phyloP scores from a whole-genome alignment of 176 grass and related monocot genomes.

The Raddia distichophylla region DNA sequence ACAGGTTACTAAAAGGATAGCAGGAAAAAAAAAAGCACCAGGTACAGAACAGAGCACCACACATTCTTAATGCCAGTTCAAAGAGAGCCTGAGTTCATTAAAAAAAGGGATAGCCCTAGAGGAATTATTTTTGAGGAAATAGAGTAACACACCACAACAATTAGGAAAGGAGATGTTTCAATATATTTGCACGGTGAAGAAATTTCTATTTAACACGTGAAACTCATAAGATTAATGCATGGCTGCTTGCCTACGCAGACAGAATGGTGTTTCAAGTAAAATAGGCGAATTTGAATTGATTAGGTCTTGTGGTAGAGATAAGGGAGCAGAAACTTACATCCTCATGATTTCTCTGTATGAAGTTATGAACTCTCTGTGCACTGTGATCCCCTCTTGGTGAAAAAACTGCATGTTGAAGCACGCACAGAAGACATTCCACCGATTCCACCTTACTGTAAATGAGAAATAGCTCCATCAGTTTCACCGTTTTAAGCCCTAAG shows the following conservation, averaged over 20 bases:
- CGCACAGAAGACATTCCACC: background rate
- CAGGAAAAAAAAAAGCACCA: background rate
- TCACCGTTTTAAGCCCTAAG: background rate
- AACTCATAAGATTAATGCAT: background rate
- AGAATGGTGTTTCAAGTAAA: background rate
- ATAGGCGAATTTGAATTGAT: background rate
- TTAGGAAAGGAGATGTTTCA: background rate
- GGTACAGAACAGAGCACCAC: background rate
- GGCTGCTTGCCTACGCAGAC: background rate
- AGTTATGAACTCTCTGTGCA: background rate
- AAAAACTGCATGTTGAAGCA: conserved; percentile 29
- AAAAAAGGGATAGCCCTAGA: background rate
- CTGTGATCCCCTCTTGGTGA: conserved; percentile 28
- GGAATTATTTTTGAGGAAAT: background rate
- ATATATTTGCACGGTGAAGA: background rate
- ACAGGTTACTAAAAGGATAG: background rate
- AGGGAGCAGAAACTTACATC: conserved; percentile 31
- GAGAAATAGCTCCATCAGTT: conserved; percentile 7
- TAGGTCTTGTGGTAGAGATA: background rate
- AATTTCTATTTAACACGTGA: background rate
- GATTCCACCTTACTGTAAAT: conserved; percentile 18
- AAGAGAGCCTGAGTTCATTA: background rate
- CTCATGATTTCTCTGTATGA: conserved; percentile 2
- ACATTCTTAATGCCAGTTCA: background rate
- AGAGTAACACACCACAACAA: background rate